Base-by-base conservation (phyloP, 805 yeast genomes). In the Ogataea populi-albae region DNA sequence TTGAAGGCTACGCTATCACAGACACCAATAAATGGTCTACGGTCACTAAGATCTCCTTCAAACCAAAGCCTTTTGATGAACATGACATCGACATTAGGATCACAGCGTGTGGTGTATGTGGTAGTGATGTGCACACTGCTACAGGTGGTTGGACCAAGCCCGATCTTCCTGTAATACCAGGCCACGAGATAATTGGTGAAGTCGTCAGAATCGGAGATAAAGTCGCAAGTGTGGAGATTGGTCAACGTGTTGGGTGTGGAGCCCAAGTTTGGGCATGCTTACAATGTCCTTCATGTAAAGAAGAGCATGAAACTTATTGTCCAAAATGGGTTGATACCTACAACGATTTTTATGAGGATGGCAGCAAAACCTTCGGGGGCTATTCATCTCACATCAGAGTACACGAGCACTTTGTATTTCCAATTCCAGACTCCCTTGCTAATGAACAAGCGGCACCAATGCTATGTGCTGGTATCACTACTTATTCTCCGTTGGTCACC, bases 161-260 rank as follows among this genome's bases (percentile, higher is more conserved):
- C 20, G 44, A 50, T 34, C 45, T 31, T 23, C 62, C 68, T 24
- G 53, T 63, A 20, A 66, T 69, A 24, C 66, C 64, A 6, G 87
- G 87, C 21, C 86, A 81, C 57, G 86, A 81, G 55, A 69, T 81
- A 44, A 62, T 80, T 29, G 86, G 86, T 27, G 64, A 57, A 23
- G 81, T 80, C 18, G 66, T 74, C 14, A 68, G 64, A 23, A 65
- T 81, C 26, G 95, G 93, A 35, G 47, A 66, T n/a, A 63, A 71
- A 23, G 77, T 83, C 46, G 57, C 60, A 7, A 65, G 43, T 35
- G 69, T 61, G 64, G 74, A 68, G 54, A 56, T 80, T 14, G 95
- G 94, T 37, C 81, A 86, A 46, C 68, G 86, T 46, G 93, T 83
- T 18, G 95, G 91, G 36, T 71, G 83, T 32, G 95, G 95, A 49